These are phyloP conservation scores for Eimeria brunetti DNA, from an alignment of 169 alveolate genomes.

Conservation along the genomic window DNA sequence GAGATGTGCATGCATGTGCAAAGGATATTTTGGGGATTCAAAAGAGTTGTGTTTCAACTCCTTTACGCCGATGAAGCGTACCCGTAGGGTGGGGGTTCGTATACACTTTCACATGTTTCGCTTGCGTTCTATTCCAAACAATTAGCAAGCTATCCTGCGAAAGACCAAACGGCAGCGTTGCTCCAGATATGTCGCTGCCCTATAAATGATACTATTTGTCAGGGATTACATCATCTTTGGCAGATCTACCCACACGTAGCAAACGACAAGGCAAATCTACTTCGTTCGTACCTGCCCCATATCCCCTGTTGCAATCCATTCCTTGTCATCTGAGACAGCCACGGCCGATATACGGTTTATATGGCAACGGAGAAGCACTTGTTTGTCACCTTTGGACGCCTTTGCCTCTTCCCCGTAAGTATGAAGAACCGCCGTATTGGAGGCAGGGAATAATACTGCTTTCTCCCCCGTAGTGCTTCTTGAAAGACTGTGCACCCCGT, in stretches of 20 bases:
- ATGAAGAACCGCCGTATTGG: constrained; percentile 32
- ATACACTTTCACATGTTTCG: constrained; percentile 89
- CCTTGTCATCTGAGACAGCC: constrained; percentile 76
- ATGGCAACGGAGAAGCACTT: constrained; percentile 87
- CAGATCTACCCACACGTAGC: background rate
- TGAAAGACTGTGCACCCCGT: constrained; percentile 75
- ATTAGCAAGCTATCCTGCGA: constrained; percentile 91
- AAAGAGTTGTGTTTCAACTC: background rate
- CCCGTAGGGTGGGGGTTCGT: constrained; percentile 89
- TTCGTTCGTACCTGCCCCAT: constrained; percentile 54
- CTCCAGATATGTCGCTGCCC: background rate
- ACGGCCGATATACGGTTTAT: constrained; percentile 74
- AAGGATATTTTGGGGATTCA: background rate
- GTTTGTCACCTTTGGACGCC: background rate
- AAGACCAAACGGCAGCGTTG: background rate
- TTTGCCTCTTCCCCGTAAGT: background rate
- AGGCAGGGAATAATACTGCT: constrained; percentile 15
- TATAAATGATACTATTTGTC: background rate
- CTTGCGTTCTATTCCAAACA: constrained; percentile 93
- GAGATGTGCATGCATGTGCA: background rate
- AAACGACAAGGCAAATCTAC: background rate
- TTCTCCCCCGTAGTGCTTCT: background rate
- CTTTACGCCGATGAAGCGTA: background rate
- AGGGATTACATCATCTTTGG: background rate
- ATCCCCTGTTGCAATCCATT: constrained; percentile 80